These are phyloP conservation scores for Apocynum venetum DNA, from an alignment of 257 asterid species.

Conservation along the genomic window DNA sequence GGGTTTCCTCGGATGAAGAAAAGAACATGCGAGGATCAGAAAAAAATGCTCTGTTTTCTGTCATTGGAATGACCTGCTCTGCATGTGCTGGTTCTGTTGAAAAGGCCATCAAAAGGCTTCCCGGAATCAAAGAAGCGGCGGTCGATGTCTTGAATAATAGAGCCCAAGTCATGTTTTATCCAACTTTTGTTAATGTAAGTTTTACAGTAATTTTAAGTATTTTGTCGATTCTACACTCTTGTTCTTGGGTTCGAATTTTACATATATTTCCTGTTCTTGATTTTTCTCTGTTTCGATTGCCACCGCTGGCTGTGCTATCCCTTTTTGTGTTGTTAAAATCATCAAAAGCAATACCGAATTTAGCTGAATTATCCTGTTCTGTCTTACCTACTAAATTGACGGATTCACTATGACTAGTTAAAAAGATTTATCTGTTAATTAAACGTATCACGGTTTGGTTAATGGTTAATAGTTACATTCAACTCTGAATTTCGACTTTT, in stretches of 20 bases:
- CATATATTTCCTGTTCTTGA: not conserved
- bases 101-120: slow-evolving; percentile 74
- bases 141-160: slow-evolving; percentile 69
- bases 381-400: not conserved
- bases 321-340: not conserved
- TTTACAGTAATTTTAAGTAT: not conserved
- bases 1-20: slow-evolving; percentile 35
- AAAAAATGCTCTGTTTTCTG: slow-evolving; percentile 54
- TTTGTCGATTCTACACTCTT: not conserved
- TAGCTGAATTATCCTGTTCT: no score
- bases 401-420: not conserved
- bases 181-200: slow-evolving; percentile 58
- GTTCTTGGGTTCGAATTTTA: not conserved
- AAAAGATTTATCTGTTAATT: not conserved
- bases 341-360: not conserved
- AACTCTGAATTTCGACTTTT: no score
- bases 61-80: slow-evolving; percentile 81
- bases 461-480: not conserved
- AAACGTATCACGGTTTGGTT: not conserved
- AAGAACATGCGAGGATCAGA: slow-evolving; percentile 38
- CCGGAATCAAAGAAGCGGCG: slow-evolving; percentile 77
- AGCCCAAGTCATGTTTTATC: slow-evolving; percentile 60
- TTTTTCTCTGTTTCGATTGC: not conserved
- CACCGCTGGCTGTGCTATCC: not conserved
- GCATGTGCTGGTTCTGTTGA: slow-evolving; percentile 91